Evolutionary conservation across 495 filamentous ascomycete genomes (phyloP).

Genomic region (Annulohypoxylon nitens): DNA sequence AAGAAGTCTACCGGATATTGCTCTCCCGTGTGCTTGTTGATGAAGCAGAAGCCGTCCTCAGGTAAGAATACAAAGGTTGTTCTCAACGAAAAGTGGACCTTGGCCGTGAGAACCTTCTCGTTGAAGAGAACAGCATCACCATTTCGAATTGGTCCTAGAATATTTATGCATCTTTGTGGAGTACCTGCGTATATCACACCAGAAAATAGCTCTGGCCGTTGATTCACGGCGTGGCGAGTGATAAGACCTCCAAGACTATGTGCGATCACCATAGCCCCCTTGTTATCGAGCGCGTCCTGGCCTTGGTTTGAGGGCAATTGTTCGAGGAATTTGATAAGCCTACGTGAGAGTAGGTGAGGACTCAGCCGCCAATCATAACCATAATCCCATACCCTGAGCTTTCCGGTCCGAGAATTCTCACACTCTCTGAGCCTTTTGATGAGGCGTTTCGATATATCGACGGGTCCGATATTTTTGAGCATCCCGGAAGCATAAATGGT

Average conservation of each 20-base stretch:
- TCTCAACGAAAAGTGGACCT: slow-evolving; percentile 93
- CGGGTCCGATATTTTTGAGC: slow-evolving; percentile 88
- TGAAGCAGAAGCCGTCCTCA: slow-evolving; percentile 88
- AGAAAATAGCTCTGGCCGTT: slow-evolving; percentile 86
- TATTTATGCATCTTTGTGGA: slow-evolving; percentile 88
- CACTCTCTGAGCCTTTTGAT: slow-evolving; percentile 82
- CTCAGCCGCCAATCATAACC: slow-evolving; percentile 97
- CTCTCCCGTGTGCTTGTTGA: slow-evolving; percentile 84
- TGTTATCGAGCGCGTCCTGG: slow-evolving; percentile 58
- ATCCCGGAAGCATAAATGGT: slow-evolving; percentile 86
- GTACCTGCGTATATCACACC: slow-evolving; percentile 90
- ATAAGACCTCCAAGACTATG: slow-evolving; percentile 93
- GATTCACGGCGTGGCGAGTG: slow-evolving; percentile 89
- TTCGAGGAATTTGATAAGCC: slow-evolving; percentile 78
- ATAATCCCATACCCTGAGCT: slow-evolving; percentile 86
- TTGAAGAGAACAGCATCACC: slow-evolving; percentile 92
- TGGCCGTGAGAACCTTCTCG: slow-evolving; percentile 89
- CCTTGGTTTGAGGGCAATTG: slow-evolving; percentile 78
- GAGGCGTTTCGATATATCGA: slow-evolving; percentile 87
- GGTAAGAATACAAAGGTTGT: slow-evolving; percentile 89
- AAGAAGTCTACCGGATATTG: slow-evolving; percentile 90
- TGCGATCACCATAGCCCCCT: slow-evolving; percentile 85
- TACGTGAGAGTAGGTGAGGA: slow-evolving; percentile 78
- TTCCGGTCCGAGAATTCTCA: slow-evolving; percentile 77
- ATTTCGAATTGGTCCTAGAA: slow-evolving; percentile 89